Percentiles rank a stretch among this genome's conserved stretches.
Conservation (phyloP, 805 yeast species). For the Metschnikowia cerradonensis region DNA sequence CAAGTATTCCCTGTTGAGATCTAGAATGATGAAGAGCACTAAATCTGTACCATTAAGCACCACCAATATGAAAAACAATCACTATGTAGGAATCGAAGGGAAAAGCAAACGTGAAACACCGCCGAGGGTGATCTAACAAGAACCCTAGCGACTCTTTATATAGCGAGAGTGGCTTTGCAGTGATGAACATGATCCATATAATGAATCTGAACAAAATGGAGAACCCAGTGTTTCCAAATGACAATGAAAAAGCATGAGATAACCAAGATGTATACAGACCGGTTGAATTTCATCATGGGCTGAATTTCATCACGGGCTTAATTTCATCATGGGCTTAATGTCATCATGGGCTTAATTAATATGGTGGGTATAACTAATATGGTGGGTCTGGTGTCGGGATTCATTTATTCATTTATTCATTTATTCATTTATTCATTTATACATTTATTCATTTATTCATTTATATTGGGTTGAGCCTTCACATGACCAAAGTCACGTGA, state of each 20-base stretch:
- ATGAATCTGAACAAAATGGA: slow-evolving; percentile 78
- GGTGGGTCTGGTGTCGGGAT: no score
- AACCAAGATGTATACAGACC: slow-evolving; percentile 62
- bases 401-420: no score
- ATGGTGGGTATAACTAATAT: no score
- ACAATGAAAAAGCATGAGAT: slow-evolving; percentile 67
- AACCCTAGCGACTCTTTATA: slow-evolving; percentile 77
- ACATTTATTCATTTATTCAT: no score
- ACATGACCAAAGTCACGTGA: no score
- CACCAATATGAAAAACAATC: slow-evolving; percentile 75
- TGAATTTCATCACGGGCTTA: no score
- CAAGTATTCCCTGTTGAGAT: slow-evolving; percentile 49
- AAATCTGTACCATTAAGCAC: slow-evolving; percentile 73
- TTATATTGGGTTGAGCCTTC: no score
- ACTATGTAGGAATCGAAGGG: slow-evolving; percentile 93
- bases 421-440: no score
- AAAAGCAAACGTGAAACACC: slow-evolving; percentile 92
- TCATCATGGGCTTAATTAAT: no score
- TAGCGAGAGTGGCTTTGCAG: slow-evolving; percentile 62
- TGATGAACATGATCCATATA: slow-evolving; percentile 72
- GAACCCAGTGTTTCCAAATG: slow-evolving; percentile 90
- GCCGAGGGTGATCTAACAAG: slow-evolving; percentile 89
- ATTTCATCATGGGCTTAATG: no score
- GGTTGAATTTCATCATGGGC: slow-evolving; percentile 62
- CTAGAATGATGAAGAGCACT: slow-evolving; percentile 74